Conservation (phyloP, 257 asterid genomes). For the Solanum piurae region DNA sequence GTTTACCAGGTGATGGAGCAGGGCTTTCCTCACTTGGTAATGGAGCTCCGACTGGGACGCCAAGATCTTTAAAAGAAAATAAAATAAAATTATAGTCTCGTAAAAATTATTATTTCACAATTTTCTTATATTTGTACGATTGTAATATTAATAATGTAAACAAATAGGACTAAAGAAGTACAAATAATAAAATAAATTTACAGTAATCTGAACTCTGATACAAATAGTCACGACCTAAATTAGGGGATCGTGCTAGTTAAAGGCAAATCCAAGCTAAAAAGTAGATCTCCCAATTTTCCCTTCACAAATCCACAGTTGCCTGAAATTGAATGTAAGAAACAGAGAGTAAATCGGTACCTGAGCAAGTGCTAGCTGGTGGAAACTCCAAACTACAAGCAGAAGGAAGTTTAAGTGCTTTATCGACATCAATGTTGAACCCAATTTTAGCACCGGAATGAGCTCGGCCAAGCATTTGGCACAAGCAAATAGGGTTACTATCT, state of each 20-base stretch:
- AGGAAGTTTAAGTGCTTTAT: constrained; percentile 5
- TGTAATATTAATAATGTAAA: no score
- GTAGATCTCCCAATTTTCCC: neutral
- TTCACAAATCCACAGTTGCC: neutral
- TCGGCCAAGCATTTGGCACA: neutral
- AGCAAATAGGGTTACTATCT: neutral
- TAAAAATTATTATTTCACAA: no score
- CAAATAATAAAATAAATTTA: neutral
- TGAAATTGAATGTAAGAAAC: neutral
- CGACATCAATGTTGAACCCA: neutral
- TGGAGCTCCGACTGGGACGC: constrained; percentile 1
- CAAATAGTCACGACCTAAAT: neutral
- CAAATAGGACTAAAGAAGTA: neutral
- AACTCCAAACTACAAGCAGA: neutral
- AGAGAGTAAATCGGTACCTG: neutral
- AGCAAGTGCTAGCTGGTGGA: constrained; percentile 2
- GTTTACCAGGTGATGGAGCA: neutral
- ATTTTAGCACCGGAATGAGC: neutral
- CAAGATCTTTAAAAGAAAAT: neutral
- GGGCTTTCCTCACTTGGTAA: neutral
- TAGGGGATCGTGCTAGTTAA: neutral
- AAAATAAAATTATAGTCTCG: neutral
- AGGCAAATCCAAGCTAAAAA: neutral
- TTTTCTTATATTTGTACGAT: neutral
- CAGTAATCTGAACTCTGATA: neutral